Percentiles rank a stretch among this genome's conserved stretches.
phyloP scores from a whole-genome alignment of 768 basidiomycete species.

The Suillus placidus region DNA sequence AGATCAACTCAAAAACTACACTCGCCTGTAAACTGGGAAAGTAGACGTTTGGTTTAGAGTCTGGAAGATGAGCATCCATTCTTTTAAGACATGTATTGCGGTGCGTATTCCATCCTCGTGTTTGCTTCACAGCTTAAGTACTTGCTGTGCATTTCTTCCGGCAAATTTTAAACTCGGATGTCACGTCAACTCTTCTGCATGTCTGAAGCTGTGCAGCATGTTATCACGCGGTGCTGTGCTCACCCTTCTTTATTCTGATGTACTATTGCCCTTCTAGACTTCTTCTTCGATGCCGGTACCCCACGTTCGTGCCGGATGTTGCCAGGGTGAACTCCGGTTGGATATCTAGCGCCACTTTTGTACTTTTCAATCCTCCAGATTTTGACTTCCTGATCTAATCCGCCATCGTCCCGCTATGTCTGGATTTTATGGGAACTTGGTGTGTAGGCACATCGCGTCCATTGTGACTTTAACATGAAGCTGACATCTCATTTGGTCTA shows the following conservation, averaged over 20 bases:
- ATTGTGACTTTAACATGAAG: too few species aligned
- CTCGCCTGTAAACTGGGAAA: background rate
- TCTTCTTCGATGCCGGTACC: background rate
- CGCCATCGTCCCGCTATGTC: too few species aligned
- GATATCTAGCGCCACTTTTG: background rate
- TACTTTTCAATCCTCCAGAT: too few species aligned
- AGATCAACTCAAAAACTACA: background rate
- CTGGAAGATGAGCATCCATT: background rate
- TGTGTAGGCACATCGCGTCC: too few species aligned
- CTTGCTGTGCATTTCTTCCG: background rate
- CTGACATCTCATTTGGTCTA: too few species aligned
- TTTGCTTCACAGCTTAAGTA: background rate
- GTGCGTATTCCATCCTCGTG: background rate
- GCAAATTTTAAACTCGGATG: too few species aligned
- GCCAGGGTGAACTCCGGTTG: background rate
- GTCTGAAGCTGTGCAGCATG: background rate
- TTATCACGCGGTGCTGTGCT: background rate
- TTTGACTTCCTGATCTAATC: too few species aligned
- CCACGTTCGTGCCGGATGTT: background rate
- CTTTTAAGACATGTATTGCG: background rate
- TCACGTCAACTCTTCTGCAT: background rate
- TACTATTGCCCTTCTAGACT: background rate
- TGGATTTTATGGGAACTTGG: too few species aligned
- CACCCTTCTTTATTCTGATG: background rate
- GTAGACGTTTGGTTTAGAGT: background rate